Evolutionary conservation across 202 grass and related monocot genomes (phyloP), one percentile per base, ranked within the genome.

Genomic region (Sporobolus alterniflorus): DNA sequence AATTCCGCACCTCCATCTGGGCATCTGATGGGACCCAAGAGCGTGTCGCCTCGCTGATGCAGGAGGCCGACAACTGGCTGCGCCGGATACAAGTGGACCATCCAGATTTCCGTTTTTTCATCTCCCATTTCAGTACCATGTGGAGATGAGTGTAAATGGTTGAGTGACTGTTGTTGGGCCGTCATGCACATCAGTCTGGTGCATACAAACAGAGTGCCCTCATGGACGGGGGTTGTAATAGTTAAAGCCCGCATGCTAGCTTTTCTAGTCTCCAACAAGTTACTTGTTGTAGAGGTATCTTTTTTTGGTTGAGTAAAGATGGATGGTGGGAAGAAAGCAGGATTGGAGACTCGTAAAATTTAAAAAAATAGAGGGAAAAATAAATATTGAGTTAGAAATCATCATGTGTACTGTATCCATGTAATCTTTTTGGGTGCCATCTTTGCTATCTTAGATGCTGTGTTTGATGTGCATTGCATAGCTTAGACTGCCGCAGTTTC

Each of bases 81-180:
- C 83, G 85, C 32, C 43, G 22, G 41, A 57, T 86, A 57, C 84
- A 80, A 11, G 95, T 95, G 25, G 90, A 98, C 5, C 95, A 98
- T 76, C 95, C 95, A 1, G 95, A 98, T 78, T 98, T 89, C 85
- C 74, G 72, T 6, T 98, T 95, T 65, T 98, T 98, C 6, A 7
- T 64, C 55, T 56, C 71, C 74, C 90, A 90, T 78, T 90, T 73
- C 15, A 83, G 82, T 42, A 74, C 87, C 40, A 57, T 43, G 3
- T 85, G 88, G 88, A 95, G 92, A 88, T 98, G 90, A 91, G 60
- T 93, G 85, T 90, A 90, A 56, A 84, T 87, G 68, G 31, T 67
- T 77, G 12, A 79, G 74, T 24, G 44, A 39, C 25, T 55, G 31
- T 62, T 66, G 9, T 62, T 66, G 9, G 52, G 33, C 54, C 17